Conservation (phyloP, 768 basidiomycete species). For the Kwoniella newhampshirensis region DNA sequence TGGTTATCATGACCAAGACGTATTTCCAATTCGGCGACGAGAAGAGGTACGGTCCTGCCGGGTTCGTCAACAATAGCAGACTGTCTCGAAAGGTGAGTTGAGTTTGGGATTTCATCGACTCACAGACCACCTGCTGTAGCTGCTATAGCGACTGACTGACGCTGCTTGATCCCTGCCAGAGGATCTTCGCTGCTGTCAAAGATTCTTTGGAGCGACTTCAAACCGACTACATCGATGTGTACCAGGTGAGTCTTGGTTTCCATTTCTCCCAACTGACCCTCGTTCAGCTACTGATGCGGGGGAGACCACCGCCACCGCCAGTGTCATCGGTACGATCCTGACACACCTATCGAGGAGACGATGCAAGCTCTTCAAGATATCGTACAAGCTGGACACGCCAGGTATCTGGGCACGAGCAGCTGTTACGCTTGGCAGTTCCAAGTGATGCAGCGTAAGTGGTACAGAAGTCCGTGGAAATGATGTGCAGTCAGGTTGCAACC, state of each 20-base stretch:
- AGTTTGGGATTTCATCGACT: too few species aligned
- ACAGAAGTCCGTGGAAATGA: not conserved
- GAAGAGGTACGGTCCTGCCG: constrained; percentile 12
- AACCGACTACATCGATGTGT: constrained; percentile 71
- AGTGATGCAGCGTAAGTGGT: constrained; percentile 41
- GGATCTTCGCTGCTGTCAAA: constrained; percentile 66
- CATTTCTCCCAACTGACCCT: not conserved
- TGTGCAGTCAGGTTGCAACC: not conserved
- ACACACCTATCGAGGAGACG: constrained; percentile 30
- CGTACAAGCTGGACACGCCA: constrained; percentile 64
- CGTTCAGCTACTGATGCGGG: constrained; percentile 7
- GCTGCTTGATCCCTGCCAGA: constrained; percentile 43
- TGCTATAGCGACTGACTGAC: not conserved
- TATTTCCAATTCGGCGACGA: constrained; percentile 13
- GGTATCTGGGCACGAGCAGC: constrained; percentile 54
- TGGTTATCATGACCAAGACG: constrained; percentile 77
- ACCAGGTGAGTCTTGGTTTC: constrained; percentile 56
- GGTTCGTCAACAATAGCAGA: constrained; percentile 15
- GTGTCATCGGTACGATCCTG: constrained; percentile 58
- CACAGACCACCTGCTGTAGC: not conserved
- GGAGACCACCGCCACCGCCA: constrained; percentile 34
- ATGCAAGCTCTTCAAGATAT: constrained; percentile 71
- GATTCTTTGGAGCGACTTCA: constrained; percentile 65
- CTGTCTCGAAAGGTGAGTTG: constrained; percentile 28
- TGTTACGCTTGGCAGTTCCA: constrained; percentile 41